These are phyloP conservation scores for Epichloe typhina DNA, from an alignment of 2,329 filamentous ascomycete species.

Conservation along the genomic window DNA sequence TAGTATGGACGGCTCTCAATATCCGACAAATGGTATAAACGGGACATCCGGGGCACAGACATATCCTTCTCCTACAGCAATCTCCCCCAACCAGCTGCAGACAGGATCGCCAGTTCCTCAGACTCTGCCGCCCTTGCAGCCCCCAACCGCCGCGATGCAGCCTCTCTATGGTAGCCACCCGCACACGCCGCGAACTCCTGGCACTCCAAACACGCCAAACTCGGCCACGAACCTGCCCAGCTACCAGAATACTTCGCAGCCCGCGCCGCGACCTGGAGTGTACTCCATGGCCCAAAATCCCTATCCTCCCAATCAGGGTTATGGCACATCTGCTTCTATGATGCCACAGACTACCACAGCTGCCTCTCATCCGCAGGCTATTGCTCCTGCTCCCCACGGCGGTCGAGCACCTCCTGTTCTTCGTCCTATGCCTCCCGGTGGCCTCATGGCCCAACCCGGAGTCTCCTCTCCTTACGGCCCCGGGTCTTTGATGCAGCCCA, in stretches of 20 bases:
- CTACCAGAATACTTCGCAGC: constrained; percentile 39
- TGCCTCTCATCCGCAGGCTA: constrained; percentile 60
- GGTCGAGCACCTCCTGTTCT: constrained; percentile 45
- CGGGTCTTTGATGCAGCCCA: constrained; percentile 42
- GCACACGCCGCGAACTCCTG: constrained; percentile 48
- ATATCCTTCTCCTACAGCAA: constrained; percentile 38
- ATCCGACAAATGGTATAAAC: constrained; percentile 44
- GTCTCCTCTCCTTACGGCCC: constrained; percentile 49
- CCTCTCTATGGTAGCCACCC: constrained; percentile 43
- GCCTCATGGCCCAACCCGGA: constrained; percentile 44
- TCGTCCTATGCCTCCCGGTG: constrained; percentile 59
- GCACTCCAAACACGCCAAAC: constrained; percentile 49
- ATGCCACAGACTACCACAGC: constrained; percentile 54
- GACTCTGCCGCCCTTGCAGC: constrained; percentile 43
- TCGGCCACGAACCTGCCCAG: constrained; percentile 38
- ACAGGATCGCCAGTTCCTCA: constrained; percentile 34
- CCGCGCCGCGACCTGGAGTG: constrained; percentile 32
- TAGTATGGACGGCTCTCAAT: constrained; percentile 43
- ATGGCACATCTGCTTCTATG: constrained; percentile 45
- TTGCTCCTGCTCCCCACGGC: constrained; percentile 56
- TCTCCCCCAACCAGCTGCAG: constrained; percentile 38
- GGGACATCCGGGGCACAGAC: constrained; percentile 33
- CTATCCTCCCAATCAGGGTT: constrained; percentile 39
- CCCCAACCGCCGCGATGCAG: constrained; percentile 30
- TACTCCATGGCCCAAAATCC: constrained; percentile 45